Base-by-base conservation (phyloP, 148 eudicot genomes). In the Persicaria tinctoria region DNA sequence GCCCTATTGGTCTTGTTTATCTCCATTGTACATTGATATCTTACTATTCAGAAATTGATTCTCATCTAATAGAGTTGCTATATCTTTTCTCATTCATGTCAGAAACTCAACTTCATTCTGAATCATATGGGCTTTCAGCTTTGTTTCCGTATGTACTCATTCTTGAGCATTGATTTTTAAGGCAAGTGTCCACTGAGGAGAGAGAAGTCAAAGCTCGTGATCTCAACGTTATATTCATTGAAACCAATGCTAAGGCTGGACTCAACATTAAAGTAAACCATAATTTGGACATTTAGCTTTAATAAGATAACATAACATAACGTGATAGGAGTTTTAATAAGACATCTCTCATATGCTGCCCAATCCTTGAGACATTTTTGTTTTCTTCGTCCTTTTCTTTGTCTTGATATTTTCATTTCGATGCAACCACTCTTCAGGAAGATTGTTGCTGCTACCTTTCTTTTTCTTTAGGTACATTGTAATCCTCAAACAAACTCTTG, bases 121-220 rank as follows among this genome's bases (percentile, higher is more conserved):
- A 38, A 64, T 5, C 38, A 11, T 64, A 64, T 64, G 70, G 5
- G 0, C 47, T 64, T 17, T 12, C 45, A 62, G 44, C 68, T 62
- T 60, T 62, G 14, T 27, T 64, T 13, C 45, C 3, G 13, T 4
- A 38, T 23, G 44, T 64, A 64, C 70, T 64, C 32, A 32, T 17
- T 59, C 38, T 12, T 64, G 70, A 12, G 8, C 47, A 41, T 41
- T 64, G 70, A 64, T 11, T 38, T 41, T 64, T 9, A 32, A 88
- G 92, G 81, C 93, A 89, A 85, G 93, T 87, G 32, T 89, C 93
- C 51, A 87, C 85, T 16, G 93, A 89, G 84, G 93, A 89, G 84
- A 90, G 89, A 56, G 93, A 89, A 77, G 84, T 78, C 12, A 89
- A 87, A 83, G 87, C 89, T 81, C 89, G 88, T 80, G 93, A 89